Evolutionary conservation across 2,329 filamentous ascomycete genomes (phyloP).

Genomic region (Colletotrichum chrysophilum): DNA sequence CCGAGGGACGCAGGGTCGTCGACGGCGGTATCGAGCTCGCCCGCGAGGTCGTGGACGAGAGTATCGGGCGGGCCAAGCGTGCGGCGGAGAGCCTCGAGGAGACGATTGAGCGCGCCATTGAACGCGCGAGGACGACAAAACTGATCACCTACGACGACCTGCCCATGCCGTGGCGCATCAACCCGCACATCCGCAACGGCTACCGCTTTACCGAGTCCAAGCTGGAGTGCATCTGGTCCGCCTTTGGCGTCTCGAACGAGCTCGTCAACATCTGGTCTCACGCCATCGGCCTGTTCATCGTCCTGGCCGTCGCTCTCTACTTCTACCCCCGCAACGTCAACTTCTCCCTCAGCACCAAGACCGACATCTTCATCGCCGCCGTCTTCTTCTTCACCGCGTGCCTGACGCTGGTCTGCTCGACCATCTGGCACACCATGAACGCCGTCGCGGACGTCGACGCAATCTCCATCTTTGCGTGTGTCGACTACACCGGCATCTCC

Average conservation of each 20-base stretch:
- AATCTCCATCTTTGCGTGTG: constrained; percentile 94
- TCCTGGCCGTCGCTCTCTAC: constrained; percentile 90
- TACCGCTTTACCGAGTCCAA: constrained; percentile 96
- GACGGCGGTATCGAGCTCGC: constrained; percentile 80
- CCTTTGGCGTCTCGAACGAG: constrained; percentile 89
- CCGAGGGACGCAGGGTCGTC: constrained; percentile 78
- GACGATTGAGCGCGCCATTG: constrained; percentile 80
- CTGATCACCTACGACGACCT: constrained; percentile 90
- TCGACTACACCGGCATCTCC: constrained; percentile 98
- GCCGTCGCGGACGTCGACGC: constrained; percentile 88
- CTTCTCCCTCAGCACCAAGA: constrained; percentile 84
- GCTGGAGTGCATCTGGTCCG: constrained; percentile 83
- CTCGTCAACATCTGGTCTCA: constrained; percentile 99
- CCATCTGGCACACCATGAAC: constrained; percentile 99
- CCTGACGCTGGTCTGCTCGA: constrained; percentile 94
- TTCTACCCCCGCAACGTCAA: constrained; percentile 91
- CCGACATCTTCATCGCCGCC: constrained; percentile 88
- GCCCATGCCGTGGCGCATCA: constrained; percentile 90
- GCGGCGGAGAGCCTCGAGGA: constrained; percentile 85
- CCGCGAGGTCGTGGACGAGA: constrained; percentile 78
- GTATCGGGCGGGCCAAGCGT: constrained; percentile 80
- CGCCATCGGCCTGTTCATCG: constrained; percentile 83
- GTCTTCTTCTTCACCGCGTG: constrained; percentile 96
- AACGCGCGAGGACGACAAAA: constrained; percentile 77
- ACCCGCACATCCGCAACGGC: constrained; percentile 88